Base-by-base conservation (phyloP, 208 protist genomes). In the Wallacemonas sp. region DNA sequence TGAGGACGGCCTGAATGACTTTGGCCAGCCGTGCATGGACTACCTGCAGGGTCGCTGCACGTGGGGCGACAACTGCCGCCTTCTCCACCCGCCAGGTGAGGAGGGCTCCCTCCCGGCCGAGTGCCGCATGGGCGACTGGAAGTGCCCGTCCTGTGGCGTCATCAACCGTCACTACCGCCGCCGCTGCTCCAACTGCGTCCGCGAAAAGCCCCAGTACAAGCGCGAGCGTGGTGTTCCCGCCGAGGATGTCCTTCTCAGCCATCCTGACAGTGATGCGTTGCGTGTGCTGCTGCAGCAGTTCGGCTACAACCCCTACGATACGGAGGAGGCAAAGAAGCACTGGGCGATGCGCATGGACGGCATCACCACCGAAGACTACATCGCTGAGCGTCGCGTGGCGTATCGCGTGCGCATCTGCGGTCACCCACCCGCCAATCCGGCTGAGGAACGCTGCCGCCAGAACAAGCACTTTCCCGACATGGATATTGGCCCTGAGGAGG, bases 91-190 rank as follows among this genome's bases (percentile, higher is more conserved):
- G 1, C 87, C 88, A 6, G 92, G 90, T 16, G 83, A 93, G 78
- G 88, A 95, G 65, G 90, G 88, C 60, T 83, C 88, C 36, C 76
- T 97, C 33, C 92, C 92, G 30, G 72, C 72, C 9, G 89, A 94
- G 71, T 95, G 89, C 67, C 85, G 90, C 23, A 83, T 91, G 58
- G 92, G 92, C 0, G 92, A 97, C 75, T 97, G 92, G 90, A 95
- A 95, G 74, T 97, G 92, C 68, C 63, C 76, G 2, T 78, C 78
- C 3, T 97, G 92, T 54, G 92, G 89, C 57, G 85, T 85, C 30
- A 97, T 97, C 61, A 97, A 97, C 77, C 89, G 92, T 0, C 92
- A 97, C 74, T 97, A 90, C 74, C 89, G 91, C 38, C 83, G 88
- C 24, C 83, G 89, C 47, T 97, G 92, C 76, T 83, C 81, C n/a